Percentiles rank a stretch among this genome's conserved stretches.
phyloP scores from a whole-genome alignment of 1,284 basidiomycete genomes.

The Naganishia sp. region DNA sequence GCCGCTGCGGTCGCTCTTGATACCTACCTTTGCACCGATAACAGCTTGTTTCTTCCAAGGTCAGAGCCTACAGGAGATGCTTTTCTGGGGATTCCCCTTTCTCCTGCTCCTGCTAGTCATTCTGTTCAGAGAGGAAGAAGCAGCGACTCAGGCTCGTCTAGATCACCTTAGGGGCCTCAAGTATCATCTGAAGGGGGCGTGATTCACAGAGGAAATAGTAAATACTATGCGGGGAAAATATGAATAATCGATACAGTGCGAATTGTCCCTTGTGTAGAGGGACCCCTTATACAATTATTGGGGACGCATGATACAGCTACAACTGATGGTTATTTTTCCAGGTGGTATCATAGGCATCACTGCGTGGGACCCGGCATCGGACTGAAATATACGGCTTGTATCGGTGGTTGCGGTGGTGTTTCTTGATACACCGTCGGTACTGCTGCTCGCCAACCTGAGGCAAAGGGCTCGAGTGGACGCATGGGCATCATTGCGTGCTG shows the following conservation, averaged over 20 bases:
- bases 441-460: conserved; percentile 7
- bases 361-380: conserved; percentile 7
- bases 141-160: conserved; percentile 4
- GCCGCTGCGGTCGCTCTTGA: conserved; percentile 7
- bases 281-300: conserved; percentile 1
- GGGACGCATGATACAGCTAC: neutral
- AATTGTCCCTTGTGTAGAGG: conserved; percentile 1
- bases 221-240: neutral
- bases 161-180: conserved; percentile 12
- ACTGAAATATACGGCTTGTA: conserved; percentile 11
- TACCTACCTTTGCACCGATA: conserved; percentile 24
- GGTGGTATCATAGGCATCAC: neutral
- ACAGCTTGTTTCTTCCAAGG: conserved; percentile 24
- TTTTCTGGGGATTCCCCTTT: conserved; percentile 25
- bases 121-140: conserved; percentile 10
- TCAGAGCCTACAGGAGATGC: conserved; percentile 16
- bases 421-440: conserved; percentile 15
- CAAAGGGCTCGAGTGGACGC: conserved; percentile 4
- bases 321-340: neutral
- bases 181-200: conserved; percentile 19
- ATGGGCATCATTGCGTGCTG: conserved; percentile 13
- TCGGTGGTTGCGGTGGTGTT: neutral
- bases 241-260: conserved; percentile 18
- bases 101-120: conserved; percentile 17
- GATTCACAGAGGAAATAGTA: neutral